Conservation (phyloP, 352 stramenopile genomes). For the Phytophthora rubi region DNA sequence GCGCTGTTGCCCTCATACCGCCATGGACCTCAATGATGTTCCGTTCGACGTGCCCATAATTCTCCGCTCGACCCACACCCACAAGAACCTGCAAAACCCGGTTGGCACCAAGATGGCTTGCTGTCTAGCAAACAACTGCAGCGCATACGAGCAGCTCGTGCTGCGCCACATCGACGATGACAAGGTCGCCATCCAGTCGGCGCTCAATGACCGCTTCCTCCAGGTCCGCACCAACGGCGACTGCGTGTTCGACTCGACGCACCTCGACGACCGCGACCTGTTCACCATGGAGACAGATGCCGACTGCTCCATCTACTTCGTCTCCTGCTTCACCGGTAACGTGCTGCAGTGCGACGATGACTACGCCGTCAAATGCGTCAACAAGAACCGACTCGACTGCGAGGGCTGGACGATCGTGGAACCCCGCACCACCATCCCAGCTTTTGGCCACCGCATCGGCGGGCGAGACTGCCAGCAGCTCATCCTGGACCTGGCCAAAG, state of each 20-base stretch:
- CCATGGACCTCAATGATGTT: background rate
- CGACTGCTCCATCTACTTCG: constrained; percentile 18
- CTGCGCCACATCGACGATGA: constrained; percentile 24
- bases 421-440: background rate
- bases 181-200: constrained; percentile 36
- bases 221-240: constrained; percentile 17
- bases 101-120: constrained; percentile 17
- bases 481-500: constrained; percentile 29
- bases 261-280: constrained; percentile 2
- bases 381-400: constrained; percentile 6
- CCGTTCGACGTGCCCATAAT: constrained; percentile 31
- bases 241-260: constrained; percentile 28
- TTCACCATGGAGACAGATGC: constrained; percentile 28
- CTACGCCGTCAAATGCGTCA: constrained; percentile 12
- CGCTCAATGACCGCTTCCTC: constrained; percentile 25
- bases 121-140: constrained; percentile 12
- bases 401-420: constrained; percentile 25
- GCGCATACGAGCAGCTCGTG: constrained; percentile 29
- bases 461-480: constrained; percentile 12
- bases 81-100: constrained; percentile 32
- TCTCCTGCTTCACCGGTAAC: constrained; percentile 24
- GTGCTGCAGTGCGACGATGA: constrained; percentile 16
- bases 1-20: background rate
- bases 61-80: constrained; percentile 17
- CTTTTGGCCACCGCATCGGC: background rate